Conservation (phyloP, 192 early-diverging fungal species). For the Mortierella claussenii region DNA sequence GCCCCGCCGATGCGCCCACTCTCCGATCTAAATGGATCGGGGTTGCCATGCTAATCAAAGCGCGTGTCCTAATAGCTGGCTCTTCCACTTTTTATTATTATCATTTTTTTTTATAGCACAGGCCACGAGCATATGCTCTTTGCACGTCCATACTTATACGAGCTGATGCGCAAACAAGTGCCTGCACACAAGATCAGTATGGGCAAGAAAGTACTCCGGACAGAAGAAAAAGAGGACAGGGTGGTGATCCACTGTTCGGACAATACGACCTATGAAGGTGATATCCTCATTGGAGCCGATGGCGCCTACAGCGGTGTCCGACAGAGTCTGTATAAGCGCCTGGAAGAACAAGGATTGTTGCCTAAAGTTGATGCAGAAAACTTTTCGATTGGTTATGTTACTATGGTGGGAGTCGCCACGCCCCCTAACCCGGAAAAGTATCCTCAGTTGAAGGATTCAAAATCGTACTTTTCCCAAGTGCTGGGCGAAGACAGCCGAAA, state of each 20-base stretch:
- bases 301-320: constrained; percentile 15
- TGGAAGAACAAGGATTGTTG: not conserved
- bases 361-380: constrained; percentile 9
- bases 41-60: too few relatives aligned
- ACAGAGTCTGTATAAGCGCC: constrained; percentile 7
- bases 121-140: constrained; percentile 17
- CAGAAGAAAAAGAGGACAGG: constrained; percentile 1
- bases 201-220: constrained; percentile 4
- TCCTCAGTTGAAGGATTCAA: constrained; percentile 11
- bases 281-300: constrained; percentile 31
- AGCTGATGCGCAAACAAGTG: constrained; percentile 12
- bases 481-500: not conserved
- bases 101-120: constrained; percentile 4
- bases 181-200: constrained; percentile 11
- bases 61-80: too few relatives aligned
- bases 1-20: not conserved
- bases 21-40: too few relatives aligned
- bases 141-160: constrained; percentile 5
- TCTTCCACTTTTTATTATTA: too few relatives aligned
- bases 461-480: not conserved
- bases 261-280: constrained; percentile 5
- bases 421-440: constrained; percentile 16
- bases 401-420: constrained; percentile 9
- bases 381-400: constrained; percentile 11
- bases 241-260: constrained; percentile 22